Evolutionary conservation across 176 grass and related monocot genomes (phyloP), one percentile per base, ranked within the genome.

Genomic region (Musa acuminata): DNA sequence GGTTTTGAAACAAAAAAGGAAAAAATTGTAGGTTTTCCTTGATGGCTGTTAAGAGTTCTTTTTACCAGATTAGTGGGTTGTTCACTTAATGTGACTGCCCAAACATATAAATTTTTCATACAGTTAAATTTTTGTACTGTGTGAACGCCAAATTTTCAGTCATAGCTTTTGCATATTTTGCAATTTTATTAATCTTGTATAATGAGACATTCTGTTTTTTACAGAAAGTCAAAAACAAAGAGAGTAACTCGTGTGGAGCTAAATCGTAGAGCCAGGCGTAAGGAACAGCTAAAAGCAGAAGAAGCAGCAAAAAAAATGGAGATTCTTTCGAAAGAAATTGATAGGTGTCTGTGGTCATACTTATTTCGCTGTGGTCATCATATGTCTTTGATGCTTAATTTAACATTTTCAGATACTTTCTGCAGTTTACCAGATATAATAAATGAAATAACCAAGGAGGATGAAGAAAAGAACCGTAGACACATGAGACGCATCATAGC

Each of bases 351-450:
- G 35, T 6, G 35, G 35, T 6, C 35, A 43, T 43, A 6, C 35
- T 43, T 43, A 43, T 43, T 43, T 43, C 35, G 4, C 35, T 43
- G 4, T 6, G 35, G 35, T 43, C 4, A 43, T 43, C 35, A 6
- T 27, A 2, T 13, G 14, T 11, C 13, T 76, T 26, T 13, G 9
- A 29, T 71, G 51, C 19, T 55, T 26, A 53, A 76, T 70, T 52
- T 24, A 35, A 75, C 49, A 76, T 80, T 6, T 82, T 23, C 49
- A 48, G 8, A n/a, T 49, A 63, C 23, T 65, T 67, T 72, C 3
- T 74, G 71, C 82, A 99, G 90, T 79, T 83, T 99, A 81, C 82
- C 95, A 64, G 80, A 87, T 80, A 91, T 99, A 83, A 76, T 99
- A 53, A 81, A 82, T 8, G 88, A 94, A 75, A 99, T 99, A 84